These are phyloP conservation scores for Botryotinia globosa DNA, from an alignment of 2,329 filamentous ascomycete species.

Conservation along the genomic window DNA sequence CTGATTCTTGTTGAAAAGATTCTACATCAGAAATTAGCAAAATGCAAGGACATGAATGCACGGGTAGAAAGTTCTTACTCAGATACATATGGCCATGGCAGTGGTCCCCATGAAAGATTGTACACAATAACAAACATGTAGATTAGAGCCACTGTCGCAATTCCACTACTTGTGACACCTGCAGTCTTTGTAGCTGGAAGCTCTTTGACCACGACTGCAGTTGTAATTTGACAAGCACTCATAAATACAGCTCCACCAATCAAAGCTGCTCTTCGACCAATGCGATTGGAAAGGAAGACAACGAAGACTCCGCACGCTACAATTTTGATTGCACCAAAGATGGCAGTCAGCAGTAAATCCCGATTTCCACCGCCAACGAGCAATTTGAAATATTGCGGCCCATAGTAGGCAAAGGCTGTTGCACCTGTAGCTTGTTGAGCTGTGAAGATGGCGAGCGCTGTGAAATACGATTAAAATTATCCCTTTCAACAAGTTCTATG, in stretches of 20 bases:
- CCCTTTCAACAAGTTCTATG: constrained; percentile 22
- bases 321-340: constrained; percentile 53
- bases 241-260: constrained; percentile 27
- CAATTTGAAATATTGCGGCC: constrained; percentile 50
- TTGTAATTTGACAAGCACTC: background rate
- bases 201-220: background rate
- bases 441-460: constrained; percentile 21
- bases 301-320: constrained; percentile 50
- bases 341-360: constrained; percentile 50
- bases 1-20: background rate
- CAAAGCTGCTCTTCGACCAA: constrained; percentile 45
- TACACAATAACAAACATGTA: background rate
- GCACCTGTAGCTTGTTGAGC: constrained; percentile 47
- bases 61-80: background rate
- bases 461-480: constrained; percentile 32
- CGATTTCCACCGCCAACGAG: constrained; percentile 47
- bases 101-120: background rate
- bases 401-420: constrained; percentile 51
- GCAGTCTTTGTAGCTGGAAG: background rate
- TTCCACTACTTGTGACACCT: background rate
- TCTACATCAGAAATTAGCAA: background rate
- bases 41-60: background rate
- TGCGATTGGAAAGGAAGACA: constrained; percentile 50
- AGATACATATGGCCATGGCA: background rate
- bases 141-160: background rate